Evolutionary conservation across 352 stramenopile species (phyloP).

Genomic region (Phytophthora ohioensis): DNA sequence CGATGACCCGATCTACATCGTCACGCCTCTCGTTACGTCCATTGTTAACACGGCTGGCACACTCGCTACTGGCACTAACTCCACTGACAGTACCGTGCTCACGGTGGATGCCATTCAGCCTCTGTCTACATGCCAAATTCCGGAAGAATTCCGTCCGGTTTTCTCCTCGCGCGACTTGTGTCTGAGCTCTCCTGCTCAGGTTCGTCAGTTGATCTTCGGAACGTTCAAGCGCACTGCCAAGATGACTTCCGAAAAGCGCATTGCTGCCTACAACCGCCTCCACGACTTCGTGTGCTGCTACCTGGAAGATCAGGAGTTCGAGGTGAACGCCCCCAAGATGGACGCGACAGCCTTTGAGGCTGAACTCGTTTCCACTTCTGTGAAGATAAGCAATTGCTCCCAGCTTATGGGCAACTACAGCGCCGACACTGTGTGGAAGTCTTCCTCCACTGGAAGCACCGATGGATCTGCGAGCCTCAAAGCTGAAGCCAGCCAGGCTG

Average conservation of each 20-base stretch:
- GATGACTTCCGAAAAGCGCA: constrained; percentile 12
- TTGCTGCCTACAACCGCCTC: constrained; percentile 23
- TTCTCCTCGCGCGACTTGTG: constrained; percentile 28
- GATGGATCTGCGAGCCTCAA: not conserved
- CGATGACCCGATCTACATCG: constrained; percentile 29
- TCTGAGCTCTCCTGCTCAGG: constrained; percentile 16
- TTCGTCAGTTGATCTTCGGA: constrained; percentile 25
- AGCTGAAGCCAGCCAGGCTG: not conserved
- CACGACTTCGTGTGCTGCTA: constrained; percentile 25
- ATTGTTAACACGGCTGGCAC: constrained; percentile 25
- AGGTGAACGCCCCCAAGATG: constrained; percentile 24
- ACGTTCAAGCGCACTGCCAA: constrained; percentile 16
- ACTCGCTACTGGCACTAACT: constrained; percentile 8
- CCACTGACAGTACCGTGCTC: not conserved
- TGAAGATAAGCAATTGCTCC: constrained; percentile 26
- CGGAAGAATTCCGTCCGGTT: constrained; percentile 10
- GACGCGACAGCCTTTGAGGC: constrained; percentile 15
- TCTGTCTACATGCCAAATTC: constrained; percentile 12
- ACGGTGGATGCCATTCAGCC: constrained; percentile 12
- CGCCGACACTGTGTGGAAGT: constrained; percentile 21
- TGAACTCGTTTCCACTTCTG: constrained; percentile 13
- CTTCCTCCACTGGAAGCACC: not conserved
- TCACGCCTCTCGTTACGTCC: constrained; percentile 23
- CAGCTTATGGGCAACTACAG: constrained; percentile 23
- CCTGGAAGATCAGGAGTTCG: constrained; percentile 22